Conservation (phyloP, 164 flowering plant genomes). For the Vitis rupestris region DNA sequence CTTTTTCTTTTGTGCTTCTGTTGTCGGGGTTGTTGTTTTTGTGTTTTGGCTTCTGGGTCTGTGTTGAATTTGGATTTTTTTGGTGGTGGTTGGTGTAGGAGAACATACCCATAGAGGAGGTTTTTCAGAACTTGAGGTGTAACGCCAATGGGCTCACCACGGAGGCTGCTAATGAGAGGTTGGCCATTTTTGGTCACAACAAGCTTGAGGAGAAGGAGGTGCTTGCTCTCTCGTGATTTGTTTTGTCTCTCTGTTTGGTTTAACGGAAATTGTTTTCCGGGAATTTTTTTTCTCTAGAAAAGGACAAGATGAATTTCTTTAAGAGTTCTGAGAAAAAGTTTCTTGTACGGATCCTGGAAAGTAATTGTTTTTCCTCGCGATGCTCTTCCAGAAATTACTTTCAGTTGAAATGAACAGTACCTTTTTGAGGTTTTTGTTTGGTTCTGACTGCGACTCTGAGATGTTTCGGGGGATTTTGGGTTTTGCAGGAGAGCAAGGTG, state of each 20-base stretch:
- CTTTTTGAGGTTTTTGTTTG: constrained; percentile 30
- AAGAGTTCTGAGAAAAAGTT: no score
- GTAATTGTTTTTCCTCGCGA: no score
- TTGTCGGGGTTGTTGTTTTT: constrained; percentile 2
- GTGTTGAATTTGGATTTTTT: constrained; percentile 8
- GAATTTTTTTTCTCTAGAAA: not conserved
- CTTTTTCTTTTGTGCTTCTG: constrained; percentile 1
- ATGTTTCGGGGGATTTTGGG: not conserved
- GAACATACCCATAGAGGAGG: constrained; percentile 79
- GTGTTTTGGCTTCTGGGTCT: constrained; percentile 10
- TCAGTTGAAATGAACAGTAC: no score
- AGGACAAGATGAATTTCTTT: not conserved
- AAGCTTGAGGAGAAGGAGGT: constrained; percentile 86
- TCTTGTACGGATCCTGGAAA: no score
- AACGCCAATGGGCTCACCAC: constrained; percentile 54
- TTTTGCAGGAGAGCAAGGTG: constrained; percentile 82
- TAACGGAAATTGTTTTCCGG: not conserved
- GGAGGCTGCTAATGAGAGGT: constrained; percentile 58
- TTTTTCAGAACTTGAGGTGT: constrained; percentile 71
- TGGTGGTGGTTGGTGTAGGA: constrained; percentile 44
- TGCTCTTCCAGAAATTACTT: no score
- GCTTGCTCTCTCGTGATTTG: not conserved
- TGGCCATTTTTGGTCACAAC: constrained; percentile 62
- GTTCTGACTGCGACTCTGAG: no score
- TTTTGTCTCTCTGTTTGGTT: not conserved